phyloP scores from a whole-genome alignment of 208 protist species.

The Sergeia podlipaevii region DNA sequence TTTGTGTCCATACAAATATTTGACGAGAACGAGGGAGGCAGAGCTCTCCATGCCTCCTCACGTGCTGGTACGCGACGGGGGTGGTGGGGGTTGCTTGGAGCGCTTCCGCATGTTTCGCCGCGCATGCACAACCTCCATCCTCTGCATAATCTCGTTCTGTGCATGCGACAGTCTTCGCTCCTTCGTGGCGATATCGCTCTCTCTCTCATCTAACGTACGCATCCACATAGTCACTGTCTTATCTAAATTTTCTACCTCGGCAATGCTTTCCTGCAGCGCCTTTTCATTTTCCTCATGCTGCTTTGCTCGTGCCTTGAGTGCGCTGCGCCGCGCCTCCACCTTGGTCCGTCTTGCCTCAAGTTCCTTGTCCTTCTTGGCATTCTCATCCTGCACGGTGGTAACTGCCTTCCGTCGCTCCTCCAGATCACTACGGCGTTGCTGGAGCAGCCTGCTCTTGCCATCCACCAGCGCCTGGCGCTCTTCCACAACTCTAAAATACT shows the following conservation, averaged over 20 bases:
- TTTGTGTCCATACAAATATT: no score
- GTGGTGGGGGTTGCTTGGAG: conserved; percentile 29
- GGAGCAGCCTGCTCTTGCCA: conserved; percentile 36
- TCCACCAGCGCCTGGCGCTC: conserved; percentile 44
- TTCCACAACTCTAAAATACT: conserved; percentile 29
- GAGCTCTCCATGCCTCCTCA: not conserved
- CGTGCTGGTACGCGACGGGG: conserved; percentile 18
- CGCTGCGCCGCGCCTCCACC: conserved; percentile 32
- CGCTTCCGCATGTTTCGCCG: conserved; percentile 31
- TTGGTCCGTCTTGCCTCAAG: conserved; percentile 19
- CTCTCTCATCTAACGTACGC: conserved; percentile 65
- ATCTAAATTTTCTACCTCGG: conserved; percentile 64
- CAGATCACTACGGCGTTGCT: conserved; percentile 38
- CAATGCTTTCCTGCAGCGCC: conserved; percentile 42
- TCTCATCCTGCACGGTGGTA: conserved; percentile 30
- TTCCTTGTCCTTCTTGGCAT: conserved; percentile 26
- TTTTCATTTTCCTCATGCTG: conserved; percentile 49
- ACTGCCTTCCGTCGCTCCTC: conserved; percentile 38
- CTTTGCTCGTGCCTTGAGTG: conserved; percentile 28
- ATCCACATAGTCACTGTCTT: conserved; percentile 67
- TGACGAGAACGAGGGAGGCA: no score
- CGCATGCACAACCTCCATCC: conserved; percentile 44
- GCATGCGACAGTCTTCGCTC: conserved; percentile 58
- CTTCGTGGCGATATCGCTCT: conserved; percentile 44
- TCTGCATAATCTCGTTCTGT: conserved; percentile 50